These are phyloP conservation scores for Plenodomus lindquistii DNA, from an alignment of 2,329 filamentous ascomycete genomes.

Conservation along the genomic window DNA sequence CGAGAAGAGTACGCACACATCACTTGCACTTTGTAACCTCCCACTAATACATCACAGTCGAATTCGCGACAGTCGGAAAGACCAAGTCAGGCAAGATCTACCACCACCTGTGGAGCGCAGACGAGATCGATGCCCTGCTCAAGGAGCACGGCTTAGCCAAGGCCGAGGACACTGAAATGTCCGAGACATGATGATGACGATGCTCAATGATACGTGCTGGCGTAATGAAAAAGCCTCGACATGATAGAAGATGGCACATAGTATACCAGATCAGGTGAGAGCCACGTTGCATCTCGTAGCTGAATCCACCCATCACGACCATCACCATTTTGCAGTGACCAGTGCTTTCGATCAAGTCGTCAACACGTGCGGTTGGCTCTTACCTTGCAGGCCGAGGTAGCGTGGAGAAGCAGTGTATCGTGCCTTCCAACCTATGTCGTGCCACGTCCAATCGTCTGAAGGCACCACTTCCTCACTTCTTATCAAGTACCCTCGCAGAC, in stretches of 20 bases:
- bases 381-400: neutral
- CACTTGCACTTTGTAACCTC: conserved; percentile 1
- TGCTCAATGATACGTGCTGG: conserved; percentile 21
- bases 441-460: neutral
- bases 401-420: neutral
- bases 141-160: conserved; percentile 96
- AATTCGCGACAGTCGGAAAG: conserved; percentile 97
- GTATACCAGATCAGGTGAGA: conserved; percentile 39
- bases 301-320: conserved; percentile 33
- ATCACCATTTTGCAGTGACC: neutral
- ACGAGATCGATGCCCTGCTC: conserved; percentile 91
- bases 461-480: conserved; percentile 1
- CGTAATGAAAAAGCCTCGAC: conserved; percentile 27
- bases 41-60: conserved; percentile 63
- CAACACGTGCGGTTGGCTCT: neutral
- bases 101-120: conserved; percentile 94
- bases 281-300: conserved; percentile 27
- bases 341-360: neutral
- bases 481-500: neutral
- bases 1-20: conserved; percentile 86
- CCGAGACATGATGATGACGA: conserved; percentile 36
- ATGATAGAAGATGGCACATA: conserved; percentile 37
- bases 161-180: conserved; percentile 43
- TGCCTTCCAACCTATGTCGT: neutral
- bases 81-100: conserved; percentile 96